Evolutionary conservation across 2,329 filamentous ascomycete genomes (phyloP), one percentile per base, ranked within the genome.

Genomic region (Alternaria incomplexa): DNA sequence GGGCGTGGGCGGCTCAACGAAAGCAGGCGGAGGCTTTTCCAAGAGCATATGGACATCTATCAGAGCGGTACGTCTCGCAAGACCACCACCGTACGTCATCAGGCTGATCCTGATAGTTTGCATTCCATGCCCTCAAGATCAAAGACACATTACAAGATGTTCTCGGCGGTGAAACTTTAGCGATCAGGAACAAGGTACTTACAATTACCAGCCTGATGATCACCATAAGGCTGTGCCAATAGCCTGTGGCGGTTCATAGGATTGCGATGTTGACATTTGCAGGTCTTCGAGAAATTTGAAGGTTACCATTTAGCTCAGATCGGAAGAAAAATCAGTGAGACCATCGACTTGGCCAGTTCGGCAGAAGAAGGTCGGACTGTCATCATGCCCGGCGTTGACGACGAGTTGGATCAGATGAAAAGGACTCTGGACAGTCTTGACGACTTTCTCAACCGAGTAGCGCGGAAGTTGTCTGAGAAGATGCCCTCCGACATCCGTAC

Each of bases 381-480:
- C 3, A 89, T 99, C 12, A 88, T 87, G 53, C 80, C 86, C 20
- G 92, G 93, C 0, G 81, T 97, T 13, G 90, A 96, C 73, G 79
- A 84, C 26, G 86, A 91, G 45, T 86, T 99, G 0, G 96, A 99
- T 74, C 84, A 87, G 22, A 84, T 95, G 69, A 97, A 94, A 77
- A 85, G 88, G 63, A 88, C 84, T 2, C 97, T 97, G 66, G 89
- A 92, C 68, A 92, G 91, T 0, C 87, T 98, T 71, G 90, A 91
- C 57, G 85, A 86, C 62, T 85, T 97, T 12, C 85, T 99, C 13
- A 89, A 87, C 3, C 80, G 88, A 56, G 88, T 93, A 2, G 89
- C 90, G 6, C 82, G 84, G 17, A 85, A 88, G n/a, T 83, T 97
- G 60, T 86, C 87, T 1, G 78, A 80, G 13, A 84, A 85, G 1